These are phyloP conservation scores for Candida verbasci DNA, from an alignment of 805 yeast species.

Conservation along the genomic window DNA sequence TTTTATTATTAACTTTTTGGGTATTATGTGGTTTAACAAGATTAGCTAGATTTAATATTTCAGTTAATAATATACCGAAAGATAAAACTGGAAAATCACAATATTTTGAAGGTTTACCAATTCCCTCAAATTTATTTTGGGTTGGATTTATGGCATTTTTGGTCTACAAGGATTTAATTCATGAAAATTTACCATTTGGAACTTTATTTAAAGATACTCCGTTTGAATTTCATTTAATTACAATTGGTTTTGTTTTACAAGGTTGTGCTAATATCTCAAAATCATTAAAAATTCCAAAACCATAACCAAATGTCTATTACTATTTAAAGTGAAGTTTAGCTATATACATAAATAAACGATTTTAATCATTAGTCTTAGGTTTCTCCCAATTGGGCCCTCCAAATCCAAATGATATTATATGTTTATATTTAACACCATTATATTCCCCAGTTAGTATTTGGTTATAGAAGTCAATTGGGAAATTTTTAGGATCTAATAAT, in stretches of 20 bases:
- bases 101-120: slow-evolving; percentile 95
- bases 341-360: too few relatives aligned
- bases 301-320: too few relatives aligned
- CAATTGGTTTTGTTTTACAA: slow-evolving; percentile 60
- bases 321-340: too few relatives aligned
- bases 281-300: slow-evolving; percentile 86
- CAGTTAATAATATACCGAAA: slow-evolving; percentile 89
- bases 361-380: too few relatives aligned
- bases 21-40: slow-evolving; percentile 92
- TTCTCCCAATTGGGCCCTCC: slow-evolving; percentile 11
- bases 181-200: slow-evolving; percentile 64
- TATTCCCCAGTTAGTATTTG: slow-evolving; percentile 25
- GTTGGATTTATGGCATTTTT: slow-evolving; percentile 70
- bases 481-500: slow-evolving; percentile 35
- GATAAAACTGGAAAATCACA: slow-evolving; percentile 82
- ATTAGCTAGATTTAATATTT: slow-evolving; percentile 91
- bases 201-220: slow-evolving; percentile 47
- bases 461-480: slow-evolving; percentile 20
- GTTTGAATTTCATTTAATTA: slow-evolving; percentile 72
- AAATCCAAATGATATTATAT: slow-evolving; percentile 16
- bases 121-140: slow-evolving; percentile 79
- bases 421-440: slow-evolving; percentile 18
- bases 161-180: slow-evolving; percentile 49
- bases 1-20: slow-evolving; percentile 70
- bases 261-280: slow-evolving; percentile 93